Evolutionary conservation across 2,329 filamentous ascomycete genomes (phyloP), one percentile per base, ranked within the genome.

Genomic region (Aspergillus sojae): DNA sequence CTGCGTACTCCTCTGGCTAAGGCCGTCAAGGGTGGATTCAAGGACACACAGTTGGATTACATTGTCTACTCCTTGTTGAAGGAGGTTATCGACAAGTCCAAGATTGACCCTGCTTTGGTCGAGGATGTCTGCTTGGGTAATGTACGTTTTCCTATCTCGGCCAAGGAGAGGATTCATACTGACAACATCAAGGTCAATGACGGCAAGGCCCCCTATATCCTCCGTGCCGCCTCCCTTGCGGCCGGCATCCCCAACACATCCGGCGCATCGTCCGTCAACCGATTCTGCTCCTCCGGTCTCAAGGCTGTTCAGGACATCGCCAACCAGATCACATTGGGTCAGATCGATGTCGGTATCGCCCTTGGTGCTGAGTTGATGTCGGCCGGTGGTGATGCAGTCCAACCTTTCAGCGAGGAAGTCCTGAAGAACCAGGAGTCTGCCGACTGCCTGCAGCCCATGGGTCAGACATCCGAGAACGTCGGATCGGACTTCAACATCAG

Each of bases 391-490:
- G 92, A 94, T 76, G 80, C 85, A 26, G 84, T 93, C 43, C 87
- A 89, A 67, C 89, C 91, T 4, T 95, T 97, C 80, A 89, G 93
- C 77, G 88, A 90, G 68, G 88, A 90, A 67, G 88, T 98, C 64
- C 82, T 92, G 70, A 82, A 85, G 73, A 91, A 86, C 81, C 90
- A 93, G 76, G 92, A 97, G 75, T 87, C 93, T 0, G 80, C 80
- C 54, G 94, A 98, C 81, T 95, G 93, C 84, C 88, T 94, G 88
- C 88, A 93, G 85, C 91, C 94, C 69, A 99, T 99, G 95, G 95
- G 95, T 26, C 96, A 96, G 87, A 99, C 95, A 3, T 94, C 91
- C 64, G 95, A 99, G 84, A 98, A 98, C 76, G 93, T 99, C 32
- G 93, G 90, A 71, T 88, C 88, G 56, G 95, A 98, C 81, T 98